A percentile compares a stretch with the other conserved stretches of the same genome.
These are phyloP conservation scores for Wickerhamomyces sp. DNA, from an alignment of 1,139 yeast genomes.

Conservation along the genomic window DNA sequence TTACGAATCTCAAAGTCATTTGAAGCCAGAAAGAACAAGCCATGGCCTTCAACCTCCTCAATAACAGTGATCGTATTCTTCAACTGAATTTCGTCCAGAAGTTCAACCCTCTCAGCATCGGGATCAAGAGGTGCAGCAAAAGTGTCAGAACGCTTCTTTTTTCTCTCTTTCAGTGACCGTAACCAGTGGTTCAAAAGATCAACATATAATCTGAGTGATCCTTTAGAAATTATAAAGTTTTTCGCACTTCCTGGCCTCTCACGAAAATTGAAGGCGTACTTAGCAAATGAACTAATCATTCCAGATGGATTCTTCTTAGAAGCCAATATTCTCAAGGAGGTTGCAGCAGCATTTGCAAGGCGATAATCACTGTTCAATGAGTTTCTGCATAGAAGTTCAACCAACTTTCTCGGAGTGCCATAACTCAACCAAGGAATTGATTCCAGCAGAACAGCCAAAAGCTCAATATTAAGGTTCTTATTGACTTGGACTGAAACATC, in stretches of 20 bases:
- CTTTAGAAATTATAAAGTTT: slow-evolving; percentile 48
- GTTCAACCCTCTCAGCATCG: slow-evolving; percentile 24
- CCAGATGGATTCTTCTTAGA: slow-evolving; percentile 66
- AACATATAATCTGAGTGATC: slow-evolving; percentile 65
- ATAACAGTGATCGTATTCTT: slow-evolving; percentile 75
- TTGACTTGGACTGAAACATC: slow-evolving; percentile 30
- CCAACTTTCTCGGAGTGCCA: slow-evolving; percentile 46
- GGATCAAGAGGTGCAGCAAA: slow-evolving; percentile 24
- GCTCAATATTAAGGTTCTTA: slow-evolving; percentile 41
- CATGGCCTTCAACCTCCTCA: slow-evolving; percentile 95
- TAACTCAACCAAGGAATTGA: slow-evolving; percentile 65
- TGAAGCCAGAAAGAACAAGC: slow-evolving; percentile 84
- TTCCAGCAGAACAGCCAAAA: slow-evolving; percentile 67
- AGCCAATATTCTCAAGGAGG: slow-evolving; percentile 62
- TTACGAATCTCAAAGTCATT: slow-evolving; percentile 75
- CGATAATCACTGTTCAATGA: slow-evolving; percentile 61
- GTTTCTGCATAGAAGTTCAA: slow-evolving; percentile 73
- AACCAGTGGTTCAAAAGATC: slow-evolving; percentile 82
- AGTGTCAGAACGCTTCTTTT: slow-evolving; percentile 14
- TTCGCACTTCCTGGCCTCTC: slow-evolving; percentile 56
- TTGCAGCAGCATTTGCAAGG: slow-evolving; percentile 59
- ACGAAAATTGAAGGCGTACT: slow-evolving; percentile 73
- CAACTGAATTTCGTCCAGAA: slow-evolving; percentile 69
- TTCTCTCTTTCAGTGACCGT: slow-evolving; percentile 44
- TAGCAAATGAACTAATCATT: slow-evolving; percentile 69